Conservation (phyloP, 2,329 filamentous ascomycete genomes). For the Ophiocordyceps unilateralis region DNA sequence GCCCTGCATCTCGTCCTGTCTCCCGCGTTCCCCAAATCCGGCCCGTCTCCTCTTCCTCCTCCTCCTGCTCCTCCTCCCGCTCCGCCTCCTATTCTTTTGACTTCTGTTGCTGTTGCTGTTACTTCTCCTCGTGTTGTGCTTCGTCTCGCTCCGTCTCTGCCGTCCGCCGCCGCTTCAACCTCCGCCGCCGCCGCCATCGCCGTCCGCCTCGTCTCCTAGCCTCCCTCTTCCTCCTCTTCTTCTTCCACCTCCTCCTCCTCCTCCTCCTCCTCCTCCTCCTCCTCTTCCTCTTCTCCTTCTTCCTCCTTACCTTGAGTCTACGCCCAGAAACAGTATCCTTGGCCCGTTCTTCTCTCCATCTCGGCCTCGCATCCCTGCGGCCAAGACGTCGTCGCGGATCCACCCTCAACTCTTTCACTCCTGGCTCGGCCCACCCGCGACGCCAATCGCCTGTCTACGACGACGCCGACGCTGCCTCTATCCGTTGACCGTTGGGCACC, state of each 20-base stretch:
- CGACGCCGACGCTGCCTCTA: background rate
- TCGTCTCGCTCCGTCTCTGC: too few species aligned
- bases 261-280: background rate
- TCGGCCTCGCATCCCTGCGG: background rate
- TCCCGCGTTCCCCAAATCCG: background rate
- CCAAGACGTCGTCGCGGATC: slow-evolving; percentile 2
- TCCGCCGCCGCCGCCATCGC: background rate
- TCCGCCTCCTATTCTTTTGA: background rate
- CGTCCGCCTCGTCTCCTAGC: background rate
- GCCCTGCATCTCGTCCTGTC: background rate
- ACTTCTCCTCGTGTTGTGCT: too few species aligned
- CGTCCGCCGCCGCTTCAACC: too few species aligned
- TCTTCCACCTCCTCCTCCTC: background rate
- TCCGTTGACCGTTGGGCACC: background rate
- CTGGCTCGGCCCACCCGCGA: slow-evolving; percentile 3
- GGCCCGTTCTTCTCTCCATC: background rate
- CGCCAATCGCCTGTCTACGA: background rate
- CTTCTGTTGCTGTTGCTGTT: background rate
- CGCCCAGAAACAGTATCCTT: background rate
- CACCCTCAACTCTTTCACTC: slow-evolving; percentile 4
- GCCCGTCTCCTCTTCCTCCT: background rate
- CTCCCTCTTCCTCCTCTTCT: background rate
- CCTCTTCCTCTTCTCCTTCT: background rate
- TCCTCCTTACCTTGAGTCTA: background rate
- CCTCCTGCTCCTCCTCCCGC: background rate